Percentiles rank a stretch among this genome's conserved stretches.
Conservation (phyloP, 257 asterid genomes). For the Scutellaria baicalensis region DNA sequence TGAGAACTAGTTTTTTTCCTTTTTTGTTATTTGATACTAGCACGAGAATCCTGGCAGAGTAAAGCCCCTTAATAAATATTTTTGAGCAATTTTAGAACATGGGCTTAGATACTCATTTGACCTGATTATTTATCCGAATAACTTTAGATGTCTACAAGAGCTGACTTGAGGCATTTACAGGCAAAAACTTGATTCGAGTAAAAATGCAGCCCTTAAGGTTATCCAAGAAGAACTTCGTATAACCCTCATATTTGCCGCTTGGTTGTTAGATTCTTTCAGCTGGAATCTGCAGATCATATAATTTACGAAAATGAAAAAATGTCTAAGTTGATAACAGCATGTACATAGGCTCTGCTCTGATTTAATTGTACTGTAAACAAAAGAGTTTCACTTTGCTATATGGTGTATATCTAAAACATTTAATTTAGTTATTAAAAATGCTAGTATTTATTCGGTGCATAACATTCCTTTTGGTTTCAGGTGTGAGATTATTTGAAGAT, state of each 20-base stretch:
- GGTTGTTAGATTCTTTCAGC: background rate
- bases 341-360: background rate
- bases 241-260: too few species aligned
- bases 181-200: background rate
- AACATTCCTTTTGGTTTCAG: constrained; percentile 38
- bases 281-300: background rate
- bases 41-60: too few species aligned
- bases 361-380: background rate
- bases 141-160: background rate
- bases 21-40: too few species aligned
- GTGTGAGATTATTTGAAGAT: constrained; percentile 96
- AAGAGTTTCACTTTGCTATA: background rate
- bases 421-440: background rate
- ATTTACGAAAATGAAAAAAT: background rate
- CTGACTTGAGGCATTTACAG: background rate
- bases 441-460: constrained; percentile 12
- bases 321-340: background rate
- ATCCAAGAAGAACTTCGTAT: background rate
- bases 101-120: background rate
- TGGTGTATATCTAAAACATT: background rate
- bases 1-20: too few species aligned
- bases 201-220: background rate
- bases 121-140: background rate
- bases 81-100: background rate
- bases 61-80: too few species aligned